Evolutionary conservation across 2,329 filamentous ascomycete genomes (phyloP).

Genomic region (Beauveria caledonica): DNA sequence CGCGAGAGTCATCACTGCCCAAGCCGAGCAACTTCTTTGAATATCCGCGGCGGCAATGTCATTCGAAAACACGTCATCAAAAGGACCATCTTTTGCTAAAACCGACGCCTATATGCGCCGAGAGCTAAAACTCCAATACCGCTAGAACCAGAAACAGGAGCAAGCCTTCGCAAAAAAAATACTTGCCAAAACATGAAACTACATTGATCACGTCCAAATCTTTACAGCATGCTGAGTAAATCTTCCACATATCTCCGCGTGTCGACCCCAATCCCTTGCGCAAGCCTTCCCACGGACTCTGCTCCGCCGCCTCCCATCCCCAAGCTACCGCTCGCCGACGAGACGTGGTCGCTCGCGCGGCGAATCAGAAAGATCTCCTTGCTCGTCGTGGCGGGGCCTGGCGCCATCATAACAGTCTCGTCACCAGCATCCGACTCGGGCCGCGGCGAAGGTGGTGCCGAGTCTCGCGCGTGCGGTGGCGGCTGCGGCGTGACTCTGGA

Average conservation of each 20-base stretch:
- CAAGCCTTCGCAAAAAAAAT: not conserved
- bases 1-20: too few relatives aligned
- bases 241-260: slow-evolving; percentile 68
- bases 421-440: not conserved
- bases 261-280: slow-evolving; percentile 69
- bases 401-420: slow-evolving; percentile 13
- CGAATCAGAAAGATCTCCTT: slow-evolving; percentile 58
- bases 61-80: not conserved
- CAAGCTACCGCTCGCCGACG: slow-evolving; percentile 19
- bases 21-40: too few relatives aligned
- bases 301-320: slow-evolving; percentile 33
- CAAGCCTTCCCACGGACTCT: slow-evolving; percentile 45
- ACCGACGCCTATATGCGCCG: not conserved
- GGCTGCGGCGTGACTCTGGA: slow-evolving; percentile 5
- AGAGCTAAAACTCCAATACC: slow-evolving; percentile 6
- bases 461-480: slow-evolving; percentile 5
- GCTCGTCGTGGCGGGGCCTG: slow-evolving; percentile 19
- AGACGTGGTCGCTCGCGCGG: slow-evolving; percentile 47
- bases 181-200: not conserved
- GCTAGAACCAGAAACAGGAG: not conserved
- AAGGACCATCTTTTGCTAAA: not conserved
- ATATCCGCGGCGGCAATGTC: not conserved
- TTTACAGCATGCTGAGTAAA: slow-evolving; percentile 49
- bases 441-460: slow-evolving; percentile 1
- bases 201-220: not conserved